phyloP scores from a whole-genome alignment of 306 rosid species.

The Vicia faba region DNA sequence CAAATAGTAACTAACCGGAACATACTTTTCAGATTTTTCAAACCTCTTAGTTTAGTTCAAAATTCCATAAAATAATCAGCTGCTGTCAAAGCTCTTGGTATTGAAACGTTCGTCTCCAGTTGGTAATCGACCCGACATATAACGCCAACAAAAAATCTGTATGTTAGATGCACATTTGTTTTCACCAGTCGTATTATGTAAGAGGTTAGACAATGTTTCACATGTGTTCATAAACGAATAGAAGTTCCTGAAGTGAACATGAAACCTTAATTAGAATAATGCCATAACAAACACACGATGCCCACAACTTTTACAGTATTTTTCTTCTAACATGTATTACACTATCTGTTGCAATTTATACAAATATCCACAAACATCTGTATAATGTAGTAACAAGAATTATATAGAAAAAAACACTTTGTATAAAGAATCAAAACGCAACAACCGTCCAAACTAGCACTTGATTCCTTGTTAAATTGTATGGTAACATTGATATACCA shows the following conservation, averaged over 20 bases:
- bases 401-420: constrained; percentile 37
- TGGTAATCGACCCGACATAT: no score
- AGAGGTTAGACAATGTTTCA: no score
- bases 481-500: constrained; percentile 3
- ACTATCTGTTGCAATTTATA: constrained; percentile 18
- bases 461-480: constrained; percentile 14
- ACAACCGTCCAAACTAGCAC: constrained; percentile 15
- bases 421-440: constrained; percentile 47
- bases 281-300: constrained; percentile 24
- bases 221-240: background rate
- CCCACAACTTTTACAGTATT: background rate
- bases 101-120: no score
- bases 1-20: no score
- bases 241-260: constrained; percentile 13
- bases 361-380: constrained; percentile 41
- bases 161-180: no score
- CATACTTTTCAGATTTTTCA: no score
- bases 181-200: no score
- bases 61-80: no score
- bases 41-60: no score
- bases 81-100: no score
- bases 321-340: background rate
- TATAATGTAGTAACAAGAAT: constrained; percentile 40
- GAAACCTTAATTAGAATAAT: constrained; percentile 5
- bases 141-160: no score